These are phyloP conservation scores for Crithidia expoeki DNA, from an alignment of 208 protist species.

Conservation along the genomic window DNA sequence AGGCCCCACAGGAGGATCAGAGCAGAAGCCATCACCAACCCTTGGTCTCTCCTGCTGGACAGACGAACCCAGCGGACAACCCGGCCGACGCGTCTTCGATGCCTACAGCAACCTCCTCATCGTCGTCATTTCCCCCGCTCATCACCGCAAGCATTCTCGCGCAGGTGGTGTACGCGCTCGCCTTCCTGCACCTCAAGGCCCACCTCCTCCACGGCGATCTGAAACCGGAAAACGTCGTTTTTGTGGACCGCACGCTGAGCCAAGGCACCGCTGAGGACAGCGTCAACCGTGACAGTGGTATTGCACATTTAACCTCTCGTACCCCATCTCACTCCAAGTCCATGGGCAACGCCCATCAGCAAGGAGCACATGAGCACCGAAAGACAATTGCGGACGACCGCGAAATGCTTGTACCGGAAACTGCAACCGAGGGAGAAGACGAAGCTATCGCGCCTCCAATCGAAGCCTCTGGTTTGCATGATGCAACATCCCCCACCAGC, in stretches of 20 bases:
- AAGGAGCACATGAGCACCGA: too few relatives aligned
- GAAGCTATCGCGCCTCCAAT: too few relatives aligned
- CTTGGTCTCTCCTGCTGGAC: neutral
- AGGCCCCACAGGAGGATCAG: neutral
- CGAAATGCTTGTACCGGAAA: neutral
- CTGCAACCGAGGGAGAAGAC: neutral
- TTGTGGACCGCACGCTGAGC: constrained; percentile 28
- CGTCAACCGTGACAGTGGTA: neutral
- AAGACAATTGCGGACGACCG: too few relatives aligned
- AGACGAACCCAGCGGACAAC: neutral
- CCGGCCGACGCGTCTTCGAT: neutral
- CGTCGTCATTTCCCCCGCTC: constrained; percentile 26
- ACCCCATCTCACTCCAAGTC: neutral
- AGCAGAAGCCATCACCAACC: neutral
- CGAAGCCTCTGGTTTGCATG: too few relatives aligned
- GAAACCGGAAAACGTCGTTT: constrained; percentile 92
- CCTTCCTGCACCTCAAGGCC: constrained; percentile 56
- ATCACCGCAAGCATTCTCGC: constrained; percentile 52
- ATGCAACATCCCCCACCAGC: too few relatives aligned
- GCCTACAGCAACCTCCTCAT: neutral
- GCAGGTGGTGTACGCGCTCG: constrained; percentile 83
- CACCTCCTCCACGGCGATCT: constrained; percentile 95
- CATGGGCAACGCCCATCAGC: neutral
- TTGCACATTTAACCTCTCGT: neutral
- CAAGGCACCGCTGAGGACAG: neutral